A percentile compares a stretch with the other conserved stretches of the same genome.
Conservation (phyloP, 2,329 filamentous ascomycete species). For the Apiospora sp. region DNA sequence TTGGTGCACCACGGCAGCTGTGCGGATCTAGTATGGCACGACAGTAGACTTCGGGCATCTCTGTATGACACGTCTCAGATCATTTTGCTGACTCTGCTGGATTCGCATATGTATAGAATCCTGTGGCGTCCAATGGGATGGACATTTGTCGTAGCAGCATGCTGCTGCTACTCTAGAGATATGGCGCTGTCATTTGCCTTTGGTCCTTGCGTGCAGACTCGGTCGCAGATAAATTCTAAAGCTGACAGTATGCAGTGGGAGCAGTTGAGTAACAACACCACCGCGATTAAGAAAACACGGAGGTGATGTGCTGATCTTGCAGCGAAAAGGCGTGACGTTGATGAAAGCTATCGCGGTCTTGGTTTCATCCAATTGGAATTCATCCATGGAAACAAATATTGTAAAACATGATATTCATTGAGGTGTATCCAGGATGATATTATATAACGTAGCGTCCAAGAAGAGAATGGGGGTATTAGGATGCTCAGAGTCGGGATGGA, state of each 20-base stretch:
- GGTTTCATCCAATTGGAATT: no score
- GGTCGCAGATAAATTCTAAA: conserved; percentile 6
- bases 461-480: no score
- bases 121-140: conserved; percentile 1
- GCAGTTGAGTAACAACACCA: not conserved
- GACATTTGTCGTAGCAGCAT: not conserved
- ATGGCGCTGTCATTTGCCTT: not conserved
- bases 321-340: not conserved
- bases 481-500: no score
- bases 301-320: not conserved
- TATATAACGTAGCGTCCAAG: no score
- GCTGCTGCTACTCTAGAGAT: not conserved
- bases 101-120: not conserved
- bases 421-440: no score
- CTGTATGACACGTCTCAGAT: conserved; percentile 29
- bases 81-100: not conserved
- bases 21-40: conserved; percentile 30
- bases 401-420: not conserved
- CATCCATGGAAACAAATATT: no score
- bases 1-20: conserved; percentile 1
- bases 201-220: conserved; percentile 3
- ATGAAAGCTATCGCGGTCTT: not conserved
- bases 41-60: conserved; percentile 31
- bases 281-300: not conserved
- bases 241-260: not conserved